phyloP scores from a whole-genome alignment of 2,329 filamentous ascomycete species.

The Hypoxylon sp. region DNA sequence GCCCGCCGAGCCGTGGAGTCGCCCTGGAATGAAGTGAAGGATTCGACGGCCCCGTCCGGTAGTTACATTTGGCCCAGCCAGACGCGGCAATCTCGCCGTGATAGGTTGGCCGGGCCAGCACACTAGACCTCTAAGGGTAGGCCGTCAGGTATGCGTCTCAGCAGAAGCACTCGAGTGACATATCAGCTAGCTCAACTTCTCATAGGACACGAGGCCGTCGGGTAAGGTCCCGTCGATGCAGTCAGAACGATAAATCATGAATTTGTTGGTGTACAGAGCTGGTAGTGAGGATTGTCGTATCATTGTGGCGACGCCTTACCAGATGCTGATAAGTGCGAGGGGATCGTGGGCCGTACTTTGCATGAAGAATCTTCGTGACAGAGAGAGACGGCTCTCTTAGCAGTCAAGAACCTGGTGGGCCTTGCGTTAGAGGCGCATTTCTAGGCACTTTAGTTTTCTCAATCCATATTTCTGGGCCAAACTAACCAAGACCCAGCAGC shows the following conservation, averaged over 20 bases:
- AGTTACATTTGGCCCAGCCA: constrained; percentile 8
- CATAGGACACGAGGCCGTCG: neutral
- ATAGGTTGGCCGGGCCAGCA: constrained; percentile 4
- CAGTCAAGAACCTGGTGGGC: neutral
- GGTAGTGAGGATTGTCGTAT: constrained; percentile 1
- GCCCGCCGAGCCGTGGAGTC: neutral
- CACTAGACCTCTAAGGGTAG: constrained; percentile 2
- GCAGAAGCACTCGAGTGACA: neutral
- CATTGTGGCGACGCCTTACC: neutral
- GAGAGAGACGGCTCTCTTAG: neutral
- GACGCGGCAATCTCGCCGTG: constrained; percentile 4
- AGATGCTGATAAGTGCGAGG: neutral
- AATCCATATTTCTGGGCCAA: neutral
- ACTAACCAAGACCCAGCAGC: neutral
- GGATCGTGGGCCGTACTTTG: neutral
- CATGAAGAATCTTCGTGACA: neutral
- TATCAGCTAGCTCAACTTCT: neutral
- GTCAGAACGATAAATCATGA: neutral
- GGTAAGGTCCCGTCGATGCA: neutral
- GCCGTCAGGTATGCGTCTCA: neutral
- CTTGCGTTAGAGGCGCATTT: neutral
- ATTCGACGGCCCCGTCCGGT: constrained; percentile 23
- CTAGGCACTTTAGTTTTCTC: neutral
- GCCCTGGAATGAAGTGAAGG: constrained; percentile 22
- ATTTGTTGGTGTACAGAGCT: too few relatives aligned